Conservation (phyloP, 257 asterid genomes). For the Lithospermum erythrorhizon region DNA sequence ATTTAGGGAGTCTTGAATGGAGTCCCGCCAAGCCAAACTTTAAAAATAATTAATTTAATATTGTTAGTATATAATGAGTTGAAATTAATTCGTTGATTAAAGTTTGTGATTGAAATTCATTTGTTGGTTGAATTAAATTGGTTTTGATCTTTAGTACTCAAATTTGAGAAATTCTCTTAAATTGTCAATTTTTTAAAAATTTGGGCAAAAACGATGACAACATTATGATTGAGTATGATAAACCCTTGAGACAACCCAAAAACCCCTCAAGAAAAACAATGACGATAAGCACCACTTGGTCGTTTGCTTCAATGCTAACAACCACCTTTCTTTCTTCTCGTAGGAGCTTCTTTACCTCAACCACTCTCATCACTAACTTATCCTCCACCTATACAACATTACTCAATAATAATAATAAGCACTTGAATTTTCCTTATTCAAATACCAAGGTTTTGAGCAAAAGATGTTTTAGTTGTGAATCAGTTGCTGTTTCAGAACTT, state of each 20-base stretch:
- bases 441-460: background rate
- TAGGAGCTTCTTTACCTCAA: conserved; percentile 21
- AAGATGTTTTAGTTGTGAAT: conserved; percentile 30
- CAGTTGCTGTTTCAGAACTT: conserved; percentile 29
- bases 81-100: no score
- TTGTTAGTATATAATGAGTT: no score
- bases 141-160: no score
- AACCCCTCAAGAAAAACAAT: conserved; percentile 9
- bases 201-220: no score
- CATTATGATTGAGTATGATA: no score
- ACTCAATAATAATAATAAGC: conserved; percentile 19
- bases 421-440: conserved; percentile 17
- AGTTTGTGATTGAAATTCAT: no score
- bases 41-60: no score
- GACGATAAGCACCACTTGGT: conserved; percentile 15
- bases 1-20: no score
- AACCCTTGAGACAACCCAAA: conserved; percentile 10
- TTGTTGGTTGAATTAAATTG: no score
- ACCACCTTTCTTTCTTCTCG: conserved; percentile 21
- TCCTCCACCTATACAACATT: conserved; percentile 14
- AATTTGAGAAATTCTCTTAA: no score
- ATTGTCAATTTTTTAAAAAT: no score
- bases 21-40: no score
- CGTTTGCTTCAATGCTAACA: conserved; percentile 25
- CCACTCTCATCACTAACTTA: conserved; percentile 25